Evolutionary conservation across 768 basidiomycete genomes (phyloP), one percentile per base, ranked within the genome.

Genomic region (Leccinum arenicola): DNA sequence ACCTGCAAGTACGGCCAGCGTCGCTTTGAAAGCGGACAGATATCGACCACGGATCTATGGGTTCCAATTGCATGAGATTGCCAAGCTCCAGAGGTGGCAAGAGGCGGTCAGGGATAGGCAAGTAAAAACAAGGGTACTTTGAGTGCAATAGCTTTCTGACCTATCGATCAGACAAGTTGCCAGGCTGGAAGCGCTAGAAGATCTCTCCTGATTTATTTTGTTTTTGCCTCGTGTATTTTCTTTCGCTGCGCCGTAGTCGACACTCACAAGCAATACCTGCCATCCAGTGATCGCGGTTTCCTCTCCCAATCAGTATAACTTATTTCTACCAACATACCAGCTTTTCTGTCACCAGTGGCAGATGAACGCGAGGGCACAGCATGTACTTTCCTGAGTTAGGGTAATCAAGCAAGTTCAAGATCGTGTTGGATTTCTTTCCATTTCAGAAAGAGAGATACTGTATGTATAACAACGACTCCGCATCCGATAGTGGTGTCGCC

Each of bases 41-140:
- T 95, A 97, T 73, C 81, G 91, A 55, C 95, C 96, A 33, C 86
- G 87, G 69, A 95, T 98, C 54, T 98, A 98, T 74, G 97, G 97
- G 2, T 99, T 99, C 82, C 93, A 95, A 75, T 78, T 98, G 36
- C 84, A 98, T 68, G 97, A 98, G 77, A 87, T 84, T 60, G 96
- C 96, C 17, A 95, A 89, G 74, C 74, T 97, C 65, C 90, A 95
- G 71, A 80, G 95, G 67, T 99, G 97, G 97, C 93, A 98, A 74
- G 93, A 94, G 75, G 95, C 93, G 4, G 84, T 89, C 38, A 77
- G 96, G 55, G 95, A 98, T 74, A 82, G 84, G 93, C 89, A 58
- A 65, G 68, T 65, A 36, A 11, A 38, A 11, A 55, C 12, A 21
- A 23, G 9, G n/a, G 11, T 10, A 21, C 17, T 15, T 35, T 4